These are phyloP conservation scores for Capsella bursapastoris DNA, from an alignment of 345 rosid genomes.

Conservation along the genomic window DNA sequence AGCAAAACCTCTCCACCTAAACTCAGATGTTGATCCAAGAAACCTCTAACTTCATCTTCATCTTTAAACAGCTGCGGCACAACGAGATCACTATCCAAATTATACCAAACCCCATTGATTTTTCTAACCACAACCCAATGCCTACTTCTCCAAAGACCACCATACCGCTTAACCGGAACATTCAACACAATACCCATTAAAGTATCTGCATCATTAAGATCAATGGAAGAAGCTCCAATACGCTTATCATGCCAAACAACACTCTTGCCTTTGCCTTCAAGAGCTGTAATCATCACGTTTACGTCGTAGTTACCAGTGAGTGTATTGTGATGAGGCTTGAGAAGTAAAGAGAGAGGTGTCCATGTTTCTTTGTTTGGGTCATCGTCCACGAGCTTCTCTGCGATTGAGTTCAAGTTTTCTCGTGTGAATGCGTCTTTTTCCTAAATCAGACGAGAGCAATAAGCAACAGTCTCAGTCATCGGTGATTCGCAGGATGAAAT, in stretches of 20 bases:
- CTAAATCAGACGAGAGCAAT: slow-evolving; percentile 45
- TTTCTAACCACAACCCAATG: slow-evolving; percentile 85
- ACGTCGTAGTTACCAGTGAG: slow-evolving; percentile 87
- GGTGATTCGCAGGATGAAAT: background rate
- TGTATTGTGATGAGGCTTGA: slow-evolving; percentile 83
- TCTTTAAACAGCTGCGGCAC: slow-evolving; percentile 53
- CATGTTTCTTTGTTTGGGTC: slow-evolving; percentile 63
- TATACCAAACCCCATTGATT: slow-evolving; percentile 83
- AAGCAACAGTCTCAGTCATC: background rate
- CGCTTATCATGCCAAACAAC: slow-evolving; percentile 88
- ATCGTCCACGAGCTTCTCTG: slow-evolving; percentile 61
- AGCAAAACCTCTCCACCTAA: slow-evolving; percentile 75
- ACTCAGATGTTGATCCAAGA: slow-evolving; percentile 60
- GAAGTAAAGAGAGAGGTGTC: slow-evolving; percentile 71
- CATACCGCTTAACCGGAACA: slow-evolving; percentile 67
- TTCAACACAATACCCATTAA: slow-evolving; percentile 81
- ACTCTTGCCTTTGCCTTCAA: slow-evolving; percentile 65
- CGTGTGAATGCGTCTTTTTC: slow-evolving; percentile 67
- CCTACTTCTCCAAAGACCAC: slow-evolving; percentile 85
- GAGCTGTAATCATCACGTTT: slow-evolving; percentile 77
- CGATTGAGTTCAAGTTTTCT: slow-evolving; percentile 63
- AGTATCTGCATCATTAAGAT: slow-evolving; percentile 55
- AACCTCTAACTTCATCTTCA: slow-evolving; percentile 53
- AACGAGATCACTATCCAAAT: slow-evolving; percentile 81
- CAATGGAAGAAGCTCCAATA: slow-evolving; percentile 58